Evolutionary conservation across 768 basidiomycete species (phyloP).

Genomic region (Suillus lakei): DNA sequence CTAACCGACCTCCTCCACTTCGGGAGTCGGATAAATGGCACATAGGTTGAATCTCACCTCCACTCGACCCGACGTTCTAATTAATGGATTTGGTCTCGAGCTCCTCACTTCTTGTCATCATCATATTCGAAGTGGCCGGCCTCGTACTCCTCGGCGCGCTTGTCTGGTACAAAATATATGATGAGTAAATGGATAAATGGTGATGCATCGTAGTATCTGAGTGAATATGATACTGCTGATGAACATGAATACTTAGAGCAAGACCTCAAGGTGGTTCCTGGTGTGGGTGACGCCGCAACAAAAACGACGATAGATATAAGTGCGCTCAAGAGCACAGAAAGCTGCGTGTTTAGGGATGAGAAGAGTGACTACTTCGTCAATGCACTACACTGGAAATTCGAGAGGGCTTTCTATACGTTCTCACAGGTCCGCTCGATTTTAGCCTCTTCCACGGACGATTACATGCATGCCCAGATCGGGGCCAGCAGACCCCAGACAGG

Average conservation of each 20-base stretch:
- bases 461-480: too few relatives aligned
- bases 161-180: too few relatives aligned
- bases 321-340: neutral
- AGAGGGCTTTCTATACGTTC: too few relatives aligned
- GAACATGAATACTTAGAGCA: neutral
- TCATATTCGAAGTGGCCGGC: too few relatives aligned
- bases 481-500: too few relatives aligned
- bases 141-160: too few relatives aligned
- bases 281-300: conserved; percentile 3
- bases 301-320: neutral
- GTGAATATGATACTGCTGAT: neutral
- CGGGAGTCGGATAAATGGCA: neutral
- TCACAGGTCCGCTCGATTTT: too few relatives aligned
- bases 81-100: neutral
- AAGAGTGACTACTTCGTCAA: neutral
- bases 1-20: too few relatives aligned
- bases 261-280: neutral
- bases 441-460: too few relatives aligned
- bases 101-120: too few relatives aligned
- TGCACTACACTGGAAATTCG: too few relatives aligned
- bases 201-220: neutral
- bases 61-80: neutral
- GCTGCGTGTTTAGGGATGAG: conserved; percentile 3
- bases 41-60: neutral
- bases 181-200: too few relatives aligned